Conservation (phyloP, 352 stramenopile species). For the Thraustochytrium striatum region DNA sequence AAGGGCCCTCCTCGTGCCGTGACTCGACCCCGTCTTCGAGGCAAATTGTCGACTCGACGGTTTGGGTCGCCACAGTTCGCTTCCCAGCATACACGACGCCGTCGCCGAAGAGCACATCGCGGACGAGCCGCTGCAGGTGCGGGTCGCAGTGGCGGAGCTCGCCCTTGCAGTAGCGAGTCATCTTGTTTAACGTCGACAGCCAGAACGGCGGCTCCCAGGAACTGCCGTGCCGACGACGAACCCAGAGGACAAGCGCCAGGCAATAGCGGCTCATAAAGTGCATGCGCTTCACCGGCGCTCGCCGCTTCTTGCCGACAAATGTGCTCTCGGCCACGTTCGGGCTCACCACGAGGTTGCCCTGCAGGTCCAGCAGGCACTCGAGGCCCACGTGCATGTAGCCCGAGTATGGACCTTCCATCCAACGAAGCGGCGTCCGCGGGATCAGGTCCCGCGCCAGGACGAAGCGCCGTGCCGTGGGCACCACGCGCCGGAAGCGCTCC, state of each 20-base stretch:
- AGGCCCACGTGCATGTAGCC: constrained; percentile 22
- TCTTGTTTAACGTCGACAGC: neutral
- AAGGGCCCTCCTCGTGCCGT: too few species aligned
- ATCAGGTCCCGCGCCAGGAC: constrained; percentile 18
- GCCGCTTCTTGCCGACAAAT: too few species aligned
- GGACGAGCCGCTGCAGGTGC: too few species aligned
- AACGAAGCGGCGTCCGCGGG: neutral
- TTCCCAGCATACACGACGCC: too few species aligned
- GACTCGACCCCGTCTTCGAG: too few species aligned
- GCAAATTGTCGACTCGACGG: too few species aligned
- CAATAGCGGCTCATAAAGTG: constrained; percentile 15
- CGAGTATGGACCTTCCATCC: neutral
- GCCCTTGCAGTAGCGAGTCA: neutral
- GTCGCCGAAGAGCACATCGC: too few species aligned
- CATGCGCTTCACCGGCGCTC: too few species aligned
- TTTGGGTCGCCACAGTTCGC: too few species aligned
- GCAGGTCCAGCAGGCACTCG: constrained; percentile 34
- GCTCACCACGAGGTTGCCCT: constrained; percentile 21
- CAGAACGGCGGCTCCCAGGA: constrained; percentile 12
- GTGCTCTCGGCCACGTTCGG: constrained; percentile 4
- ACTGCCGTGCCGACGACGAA: neutral
- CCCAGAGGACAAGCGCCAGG: constrained; percentile 6
- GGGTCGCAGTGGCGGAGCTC: neutral
- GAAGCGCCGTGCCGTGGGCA: constrained; percentile 9
- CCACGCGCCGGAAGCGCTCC: constrained; percentile 12